Conservation (phyloP, 768 basidiomycete species). For the Amanita pseudoporphyria region DNA sequence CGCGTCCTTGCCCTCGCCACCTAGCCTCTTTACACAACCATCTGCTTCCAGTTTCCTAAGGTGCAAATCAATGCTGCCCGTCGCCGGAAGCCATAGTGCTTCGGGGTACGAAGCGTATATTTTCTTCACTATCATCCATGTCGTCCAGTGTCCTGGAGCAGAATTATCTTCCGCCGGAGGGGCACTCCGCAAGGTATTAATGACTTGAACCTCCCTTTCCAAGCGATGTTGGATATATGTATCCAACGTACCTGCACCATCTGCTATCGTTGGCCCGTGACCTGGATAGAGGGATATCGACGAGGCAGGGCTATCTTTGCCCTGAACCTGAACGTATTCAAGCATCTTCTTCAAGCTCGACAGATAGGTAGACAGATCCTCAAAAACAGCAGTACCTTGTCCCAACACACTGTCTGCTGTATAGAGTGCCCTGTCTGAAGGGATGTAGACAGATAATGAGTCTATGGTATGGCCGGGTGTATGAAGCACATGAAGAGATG, state of each 20-base stretch:
- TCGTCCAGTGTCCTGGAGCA: conserved; percentile 34
- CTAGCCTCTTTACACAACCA: conserved; percentile 38
- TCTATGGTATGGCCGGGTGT: conserved; percentile 90
- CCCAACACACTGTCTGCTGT: conserved; percentile 90
- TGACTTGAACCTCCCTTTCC: conserved; percentile 72
- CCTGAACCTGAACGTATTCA: conserved; percentile 23
- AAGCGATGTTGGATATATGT: conserved; percentile 76
- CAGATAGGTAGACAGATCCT: conserved; percentile 68
- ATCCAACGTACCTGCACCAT: conserved; percentile 51
- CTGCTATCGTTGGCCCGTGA: conserved; percentile 71
- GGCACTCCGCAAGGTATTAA: conserved; percentile 35
- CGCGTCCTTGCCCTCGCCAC: conserved; percentile 42
- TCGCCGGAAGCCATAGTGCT: conserved; percentile 62
- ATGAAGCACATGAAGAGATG: conserved; percentile 57
- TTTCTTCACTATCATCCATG: conserved; percentile 51
- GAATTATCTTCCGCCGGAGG: conserved; percentile 16
- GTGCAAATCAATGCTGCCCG: conserved; percentile 60
- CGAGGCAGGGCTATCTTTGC: background rate
- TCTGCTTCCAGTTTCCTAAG: conserved; percentile 65
- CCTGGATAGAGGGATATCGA: conserved; percentile 65
- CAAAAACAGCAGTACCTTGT: conserved; percentile 83
- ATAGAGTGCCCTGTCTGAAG: conserved; percentile 67
- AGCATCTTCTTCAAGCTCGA: conserved; percentile 52
- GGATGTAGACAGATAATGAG: conserved; percentile 66
- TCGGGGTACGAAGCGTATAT: conserved; percentile 71